Conservation (phyloP, 805 yeast species). For the Torulaspora quercuum region DNA sequence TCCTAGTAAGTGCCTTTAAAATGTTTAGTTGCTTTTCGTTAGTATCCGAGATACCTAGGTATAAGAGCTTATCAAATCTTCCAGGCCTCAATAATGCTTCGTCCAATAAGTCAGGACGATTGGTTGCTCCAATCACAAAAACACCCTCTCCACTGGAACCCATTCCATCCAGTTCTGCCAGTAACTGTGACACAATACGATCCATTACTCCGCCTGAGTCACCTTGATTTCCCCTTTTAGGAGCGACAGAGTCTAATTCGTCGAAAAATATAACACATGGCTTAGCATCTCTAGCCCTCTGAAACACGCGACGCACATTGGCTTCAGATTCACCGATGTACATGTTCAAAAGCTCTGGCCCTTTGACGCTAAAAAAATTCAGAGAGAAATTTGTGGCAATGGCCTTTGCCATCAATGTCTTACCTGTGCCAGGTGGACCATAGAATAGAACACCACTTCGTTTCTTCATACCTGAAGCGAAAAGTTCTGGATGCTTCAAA, state of each 20-base stretch:
- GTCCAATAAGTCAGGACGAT: constrained; percentile 91
- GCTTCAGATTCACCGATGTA: constrained; percentile 99
- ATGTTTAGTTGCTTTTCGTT: constrained; percentile 84
- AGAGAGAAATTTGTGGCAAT: constrained; percentile 93
- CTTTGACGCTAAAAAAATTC: constrained; percentile 94
- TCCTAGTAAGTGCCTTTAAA: constrained; percentile 82
- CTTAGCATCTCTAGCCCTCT: constrained; percentile 90
- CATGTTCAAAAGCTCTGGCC: constrained; percentile 95
- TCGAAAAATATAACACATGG: constrained; percentile 98
- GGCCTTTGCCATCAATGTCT: constrained; percentile 92
- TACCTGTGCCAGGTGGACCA: constrained; percentile 99
- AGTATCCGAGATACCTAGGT: constrained; percentile 89
- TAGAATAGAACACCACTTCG: constrained; percentile 91
- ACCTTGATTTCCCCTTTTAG: constrained; percentile 97
- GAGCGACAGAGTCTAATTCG: constrained; percentile 97
- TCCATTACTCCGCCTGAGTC: constrained; percentile 99
- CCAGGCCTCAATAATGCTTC: constrained; percentile 94
- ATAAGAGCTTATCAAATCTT: constrained; percentile 91
- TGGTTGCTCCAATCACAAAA: constrained; percentile 98
- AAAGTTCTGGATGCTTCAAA: constrained; percentile 84
- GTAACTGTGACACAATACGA: constrained; percentile 88
- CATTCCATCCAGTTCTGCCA: constrained; percentile 97
- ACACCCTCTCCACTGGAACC: constrained; percentile 79
- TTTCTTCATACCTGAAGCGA: constrained; percentile 84
- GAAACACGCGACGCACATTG: constrained; percentile 90